Evolutionary conservation across 2,329 filamentous ascomycete species (phyloP).

Genomic region (Metarhizium humberi): DNA sequence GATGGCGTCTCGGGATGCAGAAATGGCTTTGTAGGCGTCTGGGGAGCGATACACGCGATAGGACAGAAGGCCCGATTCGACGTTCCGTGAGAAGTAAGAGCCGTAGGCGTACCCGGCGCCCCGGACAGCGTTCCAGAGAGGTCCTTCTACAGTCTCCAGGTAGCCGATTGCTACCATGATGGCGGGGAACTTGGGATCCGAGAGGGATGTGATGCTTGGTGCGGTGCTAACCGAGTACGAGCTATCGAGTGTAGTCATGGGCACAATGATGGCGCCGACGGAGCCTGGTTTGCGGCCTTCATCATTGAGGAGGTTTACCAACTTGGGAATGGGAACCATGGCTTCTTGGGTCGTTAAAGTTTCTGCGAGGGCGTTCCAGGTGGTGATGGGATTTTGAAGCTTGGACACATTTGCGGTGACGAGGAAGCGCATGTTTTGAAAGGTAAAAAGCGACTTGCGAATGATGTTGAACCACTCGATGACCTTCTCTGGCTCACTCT

Average conservation of each 20-base stretch:
- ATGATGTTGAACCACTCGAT: slow-evolving; percentile 70
- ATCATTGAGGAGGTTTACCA: slow-evolving; percentile 61
- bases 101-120: slow-evolving; percentile 92
- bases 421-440: slow-evolving; percentile 76
- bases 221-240: slow-evolving; percentile 75
- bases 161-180: slow-evolving; percentile 85
- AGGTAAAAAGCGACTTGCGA: slow-evolving; percentile 65
- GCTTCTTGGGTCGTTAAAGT: slow-evolving; percentile 30
- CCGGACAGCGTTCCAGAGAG: slow-evolving; percentile 86
- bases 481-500: slow-evolving; percentile 65
- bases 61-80: slow-evolving; percentile 70
- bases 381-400: slow-evolving; percentile 63
- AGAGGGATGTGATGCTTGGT: slow-evolving; percentile 64
- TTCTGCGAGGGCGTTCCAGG: slow-evolving; percentile 55
- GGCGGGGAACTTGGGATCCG: slow-evolving; percentile 70
- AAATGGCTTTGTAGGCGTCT: slow-evolving; percentile 78
- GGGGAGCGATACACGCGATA: slow-evolving; percentile 88
- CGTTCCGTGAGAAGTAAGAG: slow-evolving; percentile 65
- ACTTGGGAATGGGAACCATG: slow-evolving; percentile 62
- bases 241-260: slow-evolving; percentile 87
- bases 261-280: slow-evolving; percentile 67
- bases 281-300: slow-evolving; percentile 68
- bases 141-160: slow-evolving; percentile 86
- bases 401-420: slow-evolving; percentile 73
- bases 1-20: slow-evolving; percentile 66